Conservation (phyloP, 2,329 filamentous ascomycete genomes). For the Fusarium duplospermum region DNA sequence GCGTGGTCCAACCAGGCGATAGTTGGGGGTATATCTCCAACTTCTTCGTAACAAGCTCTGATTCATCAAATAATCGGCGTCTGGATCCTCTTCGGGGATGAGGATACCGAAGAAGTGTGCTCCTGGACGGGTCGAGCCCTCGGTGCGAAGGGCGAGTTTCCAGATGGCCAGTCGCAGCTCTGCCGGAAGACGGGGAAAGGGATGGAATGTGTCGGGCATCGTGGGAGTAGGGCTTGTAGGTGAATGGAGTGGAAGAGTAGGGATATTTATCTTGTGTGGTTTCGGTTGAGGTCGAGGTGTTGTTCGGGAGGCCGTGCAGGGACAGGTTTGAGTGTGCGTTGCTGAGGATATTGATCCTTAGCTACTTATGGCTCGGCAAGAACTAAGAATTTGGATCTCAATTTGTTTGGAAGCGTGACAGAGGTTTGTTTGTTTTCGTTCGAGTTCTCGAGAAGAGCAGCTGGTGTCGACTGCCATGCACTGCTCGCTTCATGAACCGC, state of each 20-base stretch:
- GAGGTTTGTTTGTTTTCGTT: background rate
- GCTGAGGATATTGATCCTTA: background rate
- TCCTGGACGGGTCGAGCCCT: background rate
- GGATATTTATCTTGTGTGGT: background rate
- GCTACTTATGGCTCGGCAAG: background rate
- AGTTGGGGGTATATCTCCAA: background rate
- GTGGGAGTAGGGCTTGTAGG: background rate
- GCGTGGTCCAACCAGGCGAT: background rate
- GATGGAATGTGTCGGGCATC: background rate
- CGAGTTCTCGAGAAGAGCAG: background rate
- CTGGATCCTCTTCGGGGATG: background rate
- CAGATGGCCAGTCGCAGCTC: background rate
- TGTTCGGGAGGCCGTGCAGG: background rate
- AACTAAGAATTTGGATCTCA: background rate
- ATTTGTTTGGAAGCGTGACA: background rate
- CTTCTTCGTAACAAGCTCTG: background rate
- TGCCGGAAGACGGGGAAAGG: background rate
- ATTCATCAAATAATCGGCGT: background rate
- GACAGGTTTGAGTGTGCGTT: background rate
- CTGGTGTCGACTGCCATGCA: background rate
- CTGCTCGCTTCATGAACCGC: background rate
- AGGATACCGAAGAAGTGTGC: background rate
- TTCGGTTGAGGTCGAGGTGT: background rate
- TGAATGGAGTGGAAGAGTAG: background rate
- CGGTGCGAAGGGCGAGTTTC: background rate